Base-by-base conservation (phyloP, 2,329 filamentous ascomycete species). In the Sclerotinia trifoliorum region DNA sequence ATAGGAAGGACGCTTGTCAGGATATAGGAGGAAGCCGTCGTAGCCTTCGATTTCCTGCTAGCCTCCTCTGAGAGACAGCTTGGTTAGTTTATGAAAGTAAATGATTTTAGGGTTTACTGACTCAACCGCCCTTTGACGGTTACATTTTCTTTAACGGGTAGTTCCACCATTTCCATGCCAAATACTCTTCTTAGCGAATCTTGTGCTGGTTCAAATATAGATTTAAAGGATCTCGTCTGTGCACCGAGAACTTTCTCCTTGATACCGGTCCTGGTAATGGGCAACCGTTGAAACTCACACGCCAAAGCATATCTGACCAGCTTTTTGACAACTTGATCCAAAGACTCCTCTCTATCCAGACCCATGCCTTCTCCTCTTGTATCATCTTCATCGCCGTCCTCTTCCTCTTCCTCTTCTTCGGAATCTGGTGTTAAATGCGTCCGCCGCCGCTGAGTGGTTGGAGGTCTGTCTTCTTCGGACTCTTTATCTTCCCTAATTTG, bases 111-210 rank as follows among this genome's bases (percentile, higher is more conserved):
- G n/a, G 13, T 42, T 29, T 24, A 46, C 24, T 52, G 80, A 89
- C 90, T 91, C 83, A 91, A 89, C 74, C 92, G 87, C 77, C 96
- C 91, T 69, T 88, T 88, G 46, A 97, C 80, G 0, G 93, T 93
- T 61, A 91, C 85, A 78, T 93, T 96, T 75, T 97, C 94, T 75
- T 86, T 86, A 1, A 85, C 83, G 0, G 95, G 93, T 62, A 98
- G 83, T 79, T 97, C 94, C 5, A 87, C 84, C 83, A 99, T 86
- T 78, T 94, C 86, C 93, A 98, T 97, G n/a, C 95, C 95, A 79
- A 97, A 98, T 1, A 89, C 84, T 2, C 81, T 80, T 60, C 84
- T 82, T 49, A 99, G 81, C 72, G 91, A 86, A 46, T 82, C 79
- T 78, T 99, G 94, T 54, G 94, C 92, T 52, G 85, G 82, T 0